A percentile compares a stretch with the other conserved stretches of the same genome.
phyloP scores from a whole-genome alignment of 2,329 filamentous ascomycete genomes.

The Fusarium sp. region DNA sequence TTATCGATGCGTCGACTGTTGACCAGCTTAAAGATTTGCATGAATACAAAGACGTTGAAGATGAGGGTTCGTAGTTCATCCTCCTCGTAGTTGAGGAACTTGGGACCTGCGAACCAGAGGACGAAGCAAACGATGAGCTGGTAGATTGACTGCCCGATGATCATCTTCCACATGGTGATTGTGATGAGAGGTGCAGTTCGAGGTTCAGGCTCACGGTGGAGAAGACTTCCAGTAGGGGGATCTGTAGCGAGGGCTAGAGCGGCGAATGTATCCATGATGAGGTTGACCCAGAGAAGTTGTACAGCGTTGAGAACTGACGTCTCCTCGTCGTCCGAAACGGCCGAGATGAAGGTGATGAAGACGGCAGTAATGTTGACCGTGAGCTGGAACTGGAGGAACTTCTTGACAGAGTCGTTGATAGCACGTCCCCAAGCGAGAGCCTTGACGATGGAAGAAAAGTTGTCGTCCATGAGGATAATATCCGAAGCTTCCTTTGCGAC shows the following conservation, averaged over 20 bases:
- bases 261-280: conserved; percentile 74
- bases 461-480: conserved; percentile 72
- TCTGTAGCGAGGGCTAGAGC: conserved; percentile 70
- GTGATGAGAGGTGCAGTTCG: conserved; percentile 78
- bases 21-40: conserved; percentile 75
- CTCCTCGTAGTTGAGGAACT: conserved; percentile 61
- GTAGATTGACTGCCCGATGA: conserved; percentile 66
- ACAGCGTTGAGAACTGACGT: conserved; percentile 70
- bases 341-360: conserved; percentile 68
- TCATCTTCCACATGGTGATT: conserved; percentile 72
- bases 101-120: conserved; percentile 65
- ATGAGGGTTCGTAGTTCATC: conserved; percentile 62
- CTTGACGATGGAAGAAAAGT: conserved; percentile 70
- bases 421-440: conserved; percentile 72
- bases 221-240: conserved; percentile 64
- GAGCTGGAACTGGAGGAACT: conserved; percentile 73
- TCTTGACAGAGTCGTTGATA: conserved; percentile 72
- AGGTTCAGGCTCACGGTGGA: conserved; percentile 59
- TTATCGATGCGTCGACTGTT: conserved; percentile 78
- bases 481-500: conserved; percentile 71
- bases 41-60: conserved; percentile 75
- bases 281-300: conserved; percentile 72
- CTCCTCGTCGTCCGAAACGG: conserved; percentile 61
- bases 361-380: conserved; percentile 76
- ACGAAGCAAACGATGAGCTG: conserved; percentile 66